Percentiles rank a stretch among this genome's conserved stretches.
Conservation (phyloP, 2,329 filamentous ascomycete species). For the Didymella arachidicola region DNA sequence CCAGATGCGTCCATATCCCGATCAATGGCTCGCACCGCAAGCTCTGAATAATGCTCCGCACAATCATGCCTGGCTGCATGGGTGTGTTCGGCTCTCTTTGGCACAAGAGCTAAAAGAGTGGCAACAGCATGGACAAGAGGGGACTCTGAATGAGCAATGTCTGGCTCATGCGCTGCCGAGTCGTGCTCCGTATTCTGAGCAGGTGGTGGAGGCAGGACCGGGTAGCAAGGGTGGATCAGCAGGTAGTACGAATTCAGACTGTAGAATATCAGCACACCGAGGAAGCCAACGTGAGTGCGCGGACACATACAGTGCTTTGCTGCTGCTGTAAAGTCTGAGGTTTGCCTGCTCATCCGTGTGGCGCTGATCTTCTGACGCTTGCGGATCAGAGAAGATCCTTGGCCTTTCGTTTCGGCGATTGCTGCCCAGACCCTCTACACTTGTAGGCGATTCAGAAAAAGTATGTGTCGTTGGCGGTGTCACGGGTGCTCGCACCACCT, state of each 20-base stretch:
- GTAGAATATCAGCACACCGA: neutral
- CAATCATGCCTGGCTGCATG: neutral
- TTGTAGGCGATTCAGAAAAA: constrained; percentile 5
- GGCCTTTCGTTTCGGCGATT: neutral
- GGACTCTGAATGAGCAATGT: neutral
- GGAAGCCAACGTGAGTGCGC: neutral
- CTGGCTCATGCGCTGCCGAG: neutral
- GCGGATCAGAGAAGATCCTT: neutral
- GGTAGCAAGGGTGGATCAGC: constrained; percentile 15
- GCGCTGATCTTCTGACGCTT: neutral
- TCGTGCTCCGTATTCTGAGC: neutral
- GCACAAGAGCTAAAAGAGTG: constrained; percentile 4
- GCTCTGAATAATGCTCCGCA: neutral
- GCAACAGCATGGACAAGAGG: constrained; percentile 12
- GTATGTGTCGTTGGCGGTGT: constrained; percentile 6
- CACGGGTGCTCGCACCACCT: constrained; percentile 9
- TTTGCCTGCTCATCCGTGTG: neutral
- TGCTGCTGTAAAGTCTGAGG: neutral
- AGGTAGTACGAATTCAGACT: constrained; percentile 15
- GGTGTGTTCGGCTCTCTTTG: neutral
- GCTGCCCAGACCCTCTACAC: neutral
- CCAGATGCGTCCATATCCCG: constrained; percentile 9
- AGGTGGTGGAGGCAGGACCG: constrained; percentile 8
- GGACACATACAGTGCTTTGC: constrained; percentile 1
- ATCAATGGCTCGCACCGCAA: constrained; percentile 7